phyloP scores from a whole-genome alignment of 192 early-diverging fungal genomes.

The Radiomyces spectabilis region DNA sequence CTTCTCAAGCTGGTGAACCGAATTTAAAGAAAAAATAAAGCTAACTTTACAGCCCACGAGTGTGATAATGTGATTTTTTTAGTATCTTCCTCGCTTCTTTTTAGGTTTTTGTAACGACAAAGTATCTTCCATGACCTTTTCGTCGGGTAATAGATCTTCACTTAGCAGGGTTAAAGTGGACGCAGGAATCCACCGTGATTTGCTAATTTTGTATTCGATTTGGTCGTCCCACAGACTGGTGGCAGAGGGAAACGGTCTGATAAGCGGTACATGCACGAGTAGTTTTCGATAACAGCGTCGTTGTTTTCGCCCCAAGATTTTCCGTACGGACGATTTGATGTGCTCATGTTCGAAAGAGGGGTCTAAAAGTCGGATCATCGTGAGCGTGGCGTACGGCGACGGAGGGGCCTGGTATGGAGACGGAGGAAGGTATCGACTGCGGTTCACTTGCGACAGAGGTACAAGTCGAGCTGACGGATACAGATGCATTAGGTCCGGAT shows the following conservation, averaged over 20 bases:
- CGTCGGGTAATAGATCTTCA: too few species aligned
- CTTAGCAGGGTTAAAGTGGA: too few species aligned
- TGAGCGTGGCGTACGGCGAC: not conserved
- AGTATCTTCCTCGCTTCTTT: too few species aligned
- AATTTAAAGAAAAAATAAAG: too few species aligned
- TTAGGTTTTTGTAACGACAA: too few species aligned
- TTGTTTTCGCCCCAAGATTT: not conserved
- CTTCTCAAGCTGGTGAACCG: too few species aligned
- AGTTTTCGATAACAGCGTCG: slow-evolving; percentile 11
- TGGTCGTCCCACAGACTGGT: not conserved
- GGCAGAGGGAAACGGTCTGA: not conserved
- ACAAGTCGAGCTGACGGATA: not conserved
- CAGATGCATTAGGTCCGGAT: slow-evolving; percentile 2
- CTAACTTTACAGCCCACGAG: too few species aligned
- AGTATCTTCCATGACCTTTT: too few species aligned
- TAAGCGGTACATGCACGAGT: not conserved
- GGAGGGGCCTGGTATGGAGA: slow-evolving; percentile 2
- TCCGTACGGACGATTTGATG: not conserved
- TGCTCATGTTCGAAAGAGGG: not conserved
- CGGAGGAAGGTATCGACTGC: not conserved
- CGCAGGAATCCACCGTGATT: not conserved
- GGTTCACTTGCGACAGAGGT: not conserved
- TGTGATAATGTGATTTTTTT: too few species aligned
- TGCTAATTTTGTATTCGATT: not conserved
- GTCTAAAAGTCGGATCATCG: not conserved